phyloP scores from a whole-genome alignment of 108 stramenopile genomes.

The Stephanodiscus triporus region DNA sequence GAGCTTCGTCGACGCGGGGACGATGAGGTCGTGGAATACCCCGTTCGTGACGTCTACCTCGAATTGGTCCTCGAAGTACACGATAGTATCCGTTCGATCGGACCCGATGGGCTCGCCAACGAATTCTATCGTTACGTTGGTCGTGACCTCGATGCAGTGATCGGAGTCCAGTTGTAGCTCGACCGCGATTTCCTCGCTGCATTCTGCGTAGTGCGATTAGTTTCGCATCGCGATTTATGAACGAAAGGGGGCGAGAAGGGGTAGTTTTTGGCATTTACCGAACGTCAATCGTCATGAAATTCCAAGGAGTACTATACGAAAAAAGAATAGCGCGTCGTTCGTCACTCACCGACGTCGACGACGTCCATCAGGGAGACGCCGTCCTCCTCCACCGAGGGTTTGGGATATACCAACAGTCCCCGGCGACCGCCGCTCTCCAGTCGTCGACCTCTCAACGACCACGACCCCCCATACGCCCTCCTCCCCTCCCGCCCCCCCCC shows the following conservation, averaged over 20 bases:
- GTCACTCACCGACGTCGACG: slow-evolving; percentile 1
- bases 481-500: neutral
- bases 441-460: neutral
- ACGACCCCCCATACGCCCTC: neutral
- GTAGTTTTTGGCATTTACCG: no score
- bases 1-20: slow-evolving; percentile 8
- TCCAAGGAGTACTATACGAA: neutral
- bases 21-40: slow-evolving; percentile 5
- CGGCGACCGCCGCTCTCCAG: neutral
- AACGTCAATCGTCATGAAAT: neutral
- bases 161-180: slow-evolving; percentile 1
- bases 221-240: neutral
- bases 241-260: no score
- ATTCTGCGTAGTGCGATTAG: neutral
- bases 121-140: slow-evolving; percentile 11
- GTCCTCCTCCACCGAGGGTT: neutral
- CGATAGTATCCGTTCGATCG: neutral
- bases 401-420: neutral
- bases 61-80: slow-evolving; percentile 11
- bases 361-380: neutral
- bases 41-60: slow-evolving; percentile 17
- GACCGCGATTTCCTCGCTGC: neutral
- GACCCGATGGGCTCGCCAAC: neutral
- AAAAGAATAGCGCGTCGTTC: neutral
- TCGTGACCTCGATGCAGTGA: slow-evolving; percentile 30